Conservation (phyloP, 495 filamentous ascomycete species). For the Lophiotrema nucula region DNA sequence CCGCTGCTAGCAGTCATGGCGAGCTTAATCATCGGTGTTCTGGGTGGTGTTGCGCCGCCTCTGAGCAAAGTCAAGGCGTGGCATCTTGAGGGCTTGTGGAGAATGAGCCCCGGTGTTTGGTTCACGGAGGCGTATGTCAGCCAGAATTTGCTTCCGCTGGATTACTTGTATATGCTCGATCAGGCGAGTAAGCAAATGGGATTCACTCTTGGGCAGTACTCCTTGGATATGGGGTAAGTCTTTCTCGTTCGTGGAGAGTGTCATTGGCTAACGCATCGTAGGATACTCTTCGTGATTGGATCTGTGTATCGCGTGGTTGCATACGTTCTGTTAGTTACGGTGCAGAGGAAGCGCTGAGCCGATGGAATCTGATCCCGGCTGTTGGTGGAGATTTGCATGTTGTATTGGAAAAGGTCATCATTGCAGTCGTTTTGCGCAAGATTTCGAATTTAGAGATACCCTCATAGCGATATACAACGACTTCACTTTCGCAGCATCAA, state of each 20-base stretch:
- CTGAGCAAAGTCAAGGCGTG: constrained; percentile 50
- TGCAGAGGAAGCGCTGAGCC: not conserved
- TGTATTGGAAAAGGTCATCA: too few species aligned
- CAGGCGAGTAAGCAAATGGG: constrained; percentile 41
- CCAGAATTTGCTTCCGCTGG: constrained; percentile 47
- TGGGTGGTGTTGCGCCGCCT: constrained; percentile 49
- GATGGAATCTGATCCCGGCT: too few species aligned
- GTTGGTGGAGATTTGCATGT: too few species aligned
- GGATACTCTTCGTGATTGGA: constrained; percentile 33
- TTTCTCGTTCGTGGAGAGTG: constrained; percentile 2
- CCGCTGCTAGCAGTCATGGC: constrained; percentile 34
- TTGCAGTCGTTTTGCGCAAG: too few species aligned
- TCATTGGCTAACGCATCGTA: not conserved
- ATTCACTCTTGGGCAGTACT: constrained; percentile 43
- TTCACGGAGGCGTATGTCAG: constrained; percentile 57
- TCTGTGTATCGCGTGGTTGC: constrained; percentile 31
- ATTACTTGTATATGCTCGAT: constrained; percentile 49
- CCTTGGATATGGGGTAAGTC: constrained; percentile 42
- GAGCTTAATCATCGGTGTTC: constrained; percentile 32
- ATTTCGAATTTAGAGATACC: too few species aligned
- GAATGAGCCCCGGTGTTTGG: constrained; percentile 40
- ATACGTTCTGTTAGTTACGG: constrained; percentile 7
- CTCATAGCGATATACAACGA: too few species aligned
- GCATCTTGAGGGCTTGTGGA: constrained; percentile 44
- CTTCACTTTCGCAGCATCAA: too few species aligned